phyloP scores from a whole-genome alignment of 2,329 filamentous ascomycete genomes.

The Alternaria infectoria region DNA sequence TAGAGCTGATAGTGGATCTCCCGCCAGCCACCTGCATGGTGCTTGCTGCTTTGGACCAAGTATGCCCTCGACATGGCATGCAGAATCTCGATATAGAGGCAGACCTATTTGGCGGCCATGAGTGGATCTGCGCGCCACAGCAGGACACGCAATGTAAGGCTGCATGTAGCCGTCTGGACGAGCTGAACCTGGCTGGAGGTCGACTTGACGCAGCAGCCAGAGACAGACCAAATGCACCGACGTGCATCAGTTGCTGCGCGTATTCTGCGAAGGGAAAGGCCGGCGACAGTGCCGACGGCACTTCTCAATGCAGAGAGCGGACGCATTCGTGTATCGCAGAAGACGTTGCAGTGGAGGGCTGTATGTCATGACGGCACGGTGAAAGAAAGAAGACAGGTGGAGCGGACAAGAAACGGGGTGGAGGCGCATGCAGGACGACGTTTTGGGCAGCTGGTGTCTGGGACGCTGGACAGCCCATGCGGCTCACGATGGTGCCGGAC shows the following conservation, averaged over 20 bases:
- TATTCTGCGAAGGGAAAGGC: slow-evolving; percentile 23
- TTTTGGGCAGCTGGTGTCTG: slow-evolving; percentile 35
- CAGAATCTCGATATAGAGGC: slow-evolving; percentile 19
- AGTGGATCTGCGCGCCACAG: slow-evolving; percentile 23
- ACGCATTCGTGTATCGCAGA: slow-evolving; percentile 8
- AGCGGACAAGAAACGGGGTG: slow-evolving; percentile 29
- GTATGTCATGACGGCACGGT: slow-evolving; percentile 22
- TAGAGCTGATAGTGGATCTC: slow-evolving; percentile 24
- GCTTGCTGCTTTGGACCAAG: slow-evolving; percentile 24
- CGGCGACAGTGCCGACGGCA: slow-evolving; percentile 13
- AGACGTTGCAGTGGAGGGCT: slow-evolving; percentile 11
- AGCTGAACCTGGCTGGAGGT: slow-evolving; percentile 39
- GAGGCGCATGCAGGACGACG: slow-evolving; percentile 42
- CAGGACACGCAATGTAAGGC: slow-evolving; percentile 38
- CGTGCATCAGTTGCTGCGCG: slow-evolving; percentile 26
- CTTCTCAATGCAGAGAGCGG: slow-evolving; percentile 7
- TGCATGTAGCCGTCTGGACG: slow-evolving; percentile 33
- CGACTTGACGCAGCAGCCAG: slow-evolving; percentile 25
- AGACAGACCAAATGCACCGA: slow-evolving; percentile 25
- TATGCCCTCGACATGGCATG: slow-evolving; percentile 21
- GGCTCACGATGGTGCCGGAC: slow-evolving; percentile 13
- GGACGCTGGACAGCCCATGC: slow-evolving; percentile 31
- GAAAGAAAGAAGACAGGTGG: slow-evolving; percentile 29
- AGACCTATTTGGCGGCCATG: slow-evolving; percentile 11
- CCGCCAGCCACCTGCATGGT: slow-evolving; percentile 25